Percentiles rank a stretch among this genome's conserved stretches.
Evolutionary conservation across 495 filamentous ascomycete genomes (phyloP).

Genomic region (Delitschia confertaspora): DNA sequence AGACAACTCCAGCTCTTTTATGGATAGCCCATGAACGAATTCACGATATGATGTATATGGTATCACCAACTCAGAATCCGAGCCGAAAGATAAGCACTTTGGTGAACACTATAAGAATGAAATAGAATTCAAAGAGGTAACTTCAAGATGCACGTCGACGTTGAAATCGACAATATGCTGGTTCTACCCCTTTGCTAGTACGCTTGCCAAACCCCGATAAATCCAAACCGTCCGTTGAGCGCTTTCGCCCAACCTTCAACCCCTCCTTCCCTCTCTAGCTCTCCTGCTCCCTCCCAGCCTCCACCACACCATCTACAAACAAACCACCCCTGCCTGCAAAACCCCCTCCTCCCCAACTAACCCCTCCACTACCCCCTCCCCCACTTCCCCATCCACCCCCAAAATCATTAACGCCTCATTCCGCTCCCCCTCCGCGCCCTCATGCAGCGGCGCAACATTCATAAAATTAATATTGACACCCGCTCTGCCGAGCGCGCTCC

Average conservation of each 20-base stretch:
- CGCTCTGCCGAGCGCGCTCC: constrained; percentile 50
- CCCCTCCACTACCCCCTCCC: constrained; percentile 45
- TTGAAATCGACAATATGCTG: too few species aligned
- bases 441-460: constrained; percentile 50
- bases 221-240: too few species aligned
- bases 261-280: neutral
- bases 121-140: too few species aligned
- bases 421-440: constrained; percentile 18
- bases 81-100: too few species aligned
- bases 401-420: constrained; percentile 67
- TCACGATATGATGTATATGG: too few species aligned
- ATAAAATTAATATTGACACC: constrained; percentile 64
- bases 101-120: too few species aligned
- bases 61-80: too few species aligned
- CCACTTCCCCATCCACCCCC: constrained; percentile 51
- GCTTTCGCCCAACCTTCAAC: neutral
- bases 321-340: constrained; percentile 52
- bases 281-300: neutral
- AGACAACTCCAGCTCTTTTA: too few species aligned
- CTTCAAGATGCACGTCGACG: too few species aligned
- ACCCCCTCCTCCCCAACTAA: constrained; percentile 51
- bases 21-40: too few species aligned
- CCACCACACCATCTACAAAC: constrained; percentile 14
- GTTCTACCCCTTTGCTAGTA: too few species aligned
- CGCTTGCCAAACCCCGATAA: too few species aligned